phyloP scores from a whole-genome alignment of 2,329 filamentous ascomycete genomes.

The Fusarium continuum region DNA sequence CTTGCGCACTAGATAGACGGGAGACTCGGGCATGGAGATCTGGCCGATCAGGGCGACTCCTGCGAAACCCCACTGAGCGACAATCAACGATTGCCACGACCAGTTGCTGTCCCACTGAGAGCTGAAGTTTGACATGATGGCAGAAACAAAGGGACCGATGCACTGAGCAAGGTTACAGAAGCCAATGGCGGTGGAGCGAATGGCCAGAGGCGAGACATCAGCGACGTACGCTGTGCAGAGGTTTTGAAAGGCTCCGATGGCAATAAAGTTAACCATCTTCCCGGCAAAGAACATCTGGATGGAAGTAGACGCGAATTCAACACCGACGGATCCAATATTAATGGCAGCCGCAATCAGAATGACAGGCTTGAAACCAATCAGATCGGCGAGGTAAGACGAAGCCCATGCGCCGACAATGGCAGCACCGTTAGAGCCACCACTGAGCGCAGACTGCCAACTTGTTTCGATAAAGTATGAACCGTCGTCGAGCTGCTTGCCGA shows the following conservation, averaged over 20 bases:
- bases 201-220: constrained; percentile 51
- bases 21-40: constrained; percentile 60
- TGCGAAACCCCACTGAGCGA: constrained; percentile 54
- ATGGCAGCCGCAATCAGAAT: constrained; percentile 31
- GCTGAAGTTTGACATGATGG: constrained; percentile 51
- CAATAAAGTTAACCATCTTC: constrained; percentile 46
- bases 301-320: constrained; percentile 46
- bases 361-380: constrained; percentile 37
- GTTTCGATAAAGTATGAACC: constrained; percentile 39
- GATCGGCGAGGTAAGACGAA: constrained; percentile 41
- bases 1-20: constrained; percentile 58
- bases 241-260: constrained; percentile 50
- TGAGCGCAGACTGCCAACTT: constrained; percentile 45
- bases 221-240: constrained; percentile 51
- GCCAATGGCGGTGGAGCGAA: constrained; percentile 49
- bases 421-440: constrained; percentile 38
- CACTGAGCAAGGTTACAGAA: constrained; percentile 53
- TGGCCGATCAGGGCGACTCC: constrained; percentile 45
- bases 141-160: constrained; percentile 51
- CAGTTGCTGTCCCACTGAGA: constrained; percentile 50
- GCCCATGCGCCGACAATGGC: constrained; percentile 40
- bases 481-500: constrained; percentile 19
- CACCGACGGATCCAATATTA: constrained; percentile 43
- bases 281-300: constrained; percentile 45
- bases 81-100: constrained; percentile 54